Percentiles rank a stretch among this genome's conserved stretches.
Evolutionary conservation across 192 early-diverging fungal species (phyloP).

Genomic region (Phycomyces nitens): DNA sequence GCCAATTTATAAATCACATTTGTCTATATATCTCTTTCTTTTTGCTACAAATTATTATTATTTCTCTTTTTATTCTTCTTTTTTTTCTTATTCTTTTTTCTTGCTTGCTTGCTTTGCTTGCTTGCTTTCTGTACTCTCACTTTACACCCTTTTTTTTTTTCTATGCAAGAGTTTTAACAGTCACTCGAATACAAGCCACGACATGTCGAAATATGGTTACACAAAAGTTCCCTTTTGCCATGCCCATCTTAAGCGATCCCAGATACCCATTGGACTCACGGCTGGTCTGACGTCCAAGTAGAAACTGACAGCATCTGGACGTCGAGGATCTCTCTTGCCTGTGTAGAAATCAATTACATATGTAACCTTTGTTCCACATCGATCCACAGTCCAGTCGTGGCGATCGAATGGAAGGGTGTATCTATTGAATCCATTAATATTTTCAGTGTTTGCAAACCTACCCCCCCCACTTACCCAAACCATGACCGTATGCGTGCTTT

Average conservation of each 20-base stretch:
- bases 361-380: slow-evolving; percentile 81
- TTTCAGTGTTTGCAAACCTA: background rate
- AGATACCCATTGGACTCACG: slow-evolving; percentile 54
- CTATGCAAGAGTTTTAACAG: background rate
- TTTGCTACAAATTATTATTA: too few relatives aligned
- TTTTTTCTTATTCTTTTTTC: background rate
- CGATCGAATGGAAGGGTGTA: slow-evolving; percentile 87
- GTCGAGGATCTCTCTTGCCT: slow-evolving; percentile 52
- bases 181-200: background rate
- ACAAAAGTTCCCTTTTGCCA: slow-evolving; percentile 25
- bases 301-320: slow-evolving; percentile 54
- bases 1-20: too few relatives aligned
- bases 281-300: slow-evolving; percentile 90
- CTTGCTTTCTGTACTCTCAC: too few relatives aligned
- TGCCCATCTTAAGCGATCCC: slow-evolving; percentile 46
- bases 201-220: slow-evolving; percentile 4
- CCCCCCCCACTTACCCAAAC: slow-evolving; percentile 54
- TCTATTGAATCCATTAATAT: slow-evolving; percentile 27
- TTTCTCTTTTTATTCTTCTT: slow-evolving; percentile 1
- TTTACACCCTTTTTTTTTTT: slow-evolving; percentile 9
- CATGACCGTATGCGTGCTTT: slow-evolving; percentile 64
- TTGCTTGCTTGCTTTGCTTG: too few relatives aligned
- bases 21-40: too few relatives aligned
- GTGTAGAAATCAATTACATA: slow-evolving; percentile 94
- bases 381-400: slow-evolving; percentile 91